These are phyloP conservation scores for Cyclaneusma minus DNA, from an alignment of 2,329 filamentous ascomycete genomes.

Conservation along the genomic window DNA sequence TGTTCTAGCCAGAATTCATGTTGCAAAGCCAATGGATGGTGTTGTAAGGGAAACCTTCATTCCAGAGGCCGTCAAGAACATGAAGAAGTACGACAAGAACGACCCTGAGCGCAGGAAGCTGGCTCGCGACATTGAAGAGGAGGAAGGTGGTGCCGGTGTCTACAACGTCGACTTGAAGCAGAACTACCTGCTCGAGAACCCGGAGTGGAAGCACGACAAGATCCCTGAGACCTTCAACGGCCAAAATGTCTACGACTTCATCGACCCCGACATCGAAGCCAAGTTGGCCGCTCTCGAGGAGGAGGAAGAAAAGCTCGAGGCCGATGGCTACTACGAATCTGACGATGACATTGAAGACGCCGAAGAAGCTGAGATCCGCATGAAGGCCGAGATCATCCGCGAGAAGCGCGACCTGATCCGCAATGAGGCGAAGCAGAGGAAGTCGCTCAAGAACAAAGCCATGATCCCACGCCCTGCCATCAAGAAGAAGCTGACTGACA, in stretches of 20 bases:
- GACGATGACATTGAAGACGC: constrained; percentile 69
- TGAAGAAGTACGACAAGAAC: constrained; percentile 78
- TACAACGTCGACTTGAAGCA: constrained; percentile 87
- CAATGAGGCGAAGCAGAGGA: constrained; percentile 90
- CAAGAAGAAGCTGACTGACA: constrained; percentile 70
- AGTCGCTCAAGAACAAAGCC: constrained; percentile 92
- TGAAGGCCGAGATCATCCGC: constrained; percentile 89
- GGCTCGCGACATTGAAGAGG: constrained; percentile 75
- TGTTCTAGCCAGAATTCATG: constrained; percentile 87
- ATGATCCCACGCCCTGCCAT: constrained; percentile 73
- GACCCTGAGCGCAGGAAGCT: constrained; percentile 74
- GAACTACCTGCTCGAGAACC: constrained; percentile 74
- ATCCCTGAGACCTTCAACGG: constrained; percentile 89
- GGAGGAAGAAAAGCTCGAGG: constrained; percentile 85
- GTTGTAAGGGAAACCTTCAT: constrained; percentile 69
- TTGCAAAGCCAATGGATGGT: constrained; percentile 82
- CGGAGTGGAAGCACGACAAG: constrained; percentile 92
- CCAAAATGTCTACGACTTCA: constrained; percentile 94
- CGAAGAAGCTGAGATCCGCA: constrained; percentile 72
- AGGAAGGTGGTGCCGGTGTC: constrained; percentile 89
- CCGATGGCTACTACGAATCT: constrained; percentile 85
- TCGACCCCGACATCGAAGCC: constrained; percentile 90
- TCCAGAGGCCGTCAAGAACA: constrained; percentile 64
- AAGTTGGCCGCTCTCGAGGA: constrained; percentile 87
- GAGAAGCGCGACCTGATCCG: constrained; percentile 87